Percentiles rank a stretch among this genome's conserved stretches.
Evolutionary conservation across 1,284 basidiomycete genomes (phyloP).

Genomic region (Boletus smithii): DNA sequence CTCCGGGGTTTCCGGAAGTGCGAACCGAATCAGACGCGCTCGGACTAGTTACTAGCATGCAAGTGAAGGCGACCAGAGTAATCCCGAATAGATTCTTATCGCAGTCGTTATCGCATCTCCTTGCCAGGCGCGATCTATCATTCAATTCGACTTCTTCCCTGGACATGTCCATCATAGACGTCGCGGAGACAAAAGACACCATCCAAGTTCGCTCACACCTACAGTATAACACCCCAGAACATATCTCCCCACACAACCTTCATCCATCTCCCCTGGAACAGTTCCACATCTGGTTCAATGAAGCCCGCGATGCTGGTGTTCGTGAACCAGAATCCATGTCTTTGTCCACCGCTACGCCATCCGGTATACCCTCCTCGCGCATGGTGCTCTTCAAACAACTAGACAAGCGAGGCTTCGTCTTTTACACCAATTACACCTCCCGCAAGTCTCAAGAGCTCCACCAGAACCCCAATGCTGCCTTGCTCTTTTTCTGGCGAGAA

Average conservation of each 20-base stretch:
- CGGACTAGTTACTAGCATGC: conserved; percentile 5
- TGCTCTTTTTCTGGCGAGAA: conserved; percentile 92
- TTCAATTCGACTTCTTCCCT: conserved; percentile 1
- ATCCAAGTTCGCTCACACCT: conserved; percentile 68
- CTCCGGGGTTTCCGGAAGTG: neutral
- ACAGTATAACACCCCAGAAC: conserved; percentile 69
- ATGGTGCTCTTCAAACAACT: conserved; percentile 92
- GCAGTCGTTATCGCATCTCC: neutral
- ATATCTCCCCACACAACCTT: conserved; percentile 58
- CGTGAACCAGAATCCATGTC: conserved; percentile 87
- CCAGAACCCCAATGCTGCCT: conserved; percentile 74
- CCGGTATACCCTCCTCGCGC: conserved; percentile 80
- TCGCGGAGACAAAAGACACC: conserved; percentile 43
- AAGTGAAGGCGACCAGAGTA: conserved; percentile 1
- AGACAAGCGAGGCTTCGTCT: conserved; percentile 84
- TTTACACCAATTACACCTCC: conserved; percentile 95
- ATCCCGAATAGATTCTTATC: conserved; percentile 17
- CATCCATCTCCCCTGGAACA: conserved; percentile 72
- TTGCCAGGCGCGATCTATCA: conserved; percentile 1
- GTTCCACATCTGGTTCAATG: conserved; percentile 82
- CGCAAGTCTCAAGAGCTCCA: conserved; percentile 84
- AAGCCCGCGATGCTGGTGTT: conserved; percentile 57
- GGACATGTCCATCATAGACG: conserved; percentile 26
- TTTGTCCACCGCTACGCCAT: conserved; percentile 72
- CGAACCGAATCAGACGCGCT: neutral